Evolutionary conservation across 2,329 filamentous ascomycete genomes (phyloP), one percentile per base, ranked within the genome.

Genomic region (Pseudogymnoascus sp.): DNA sequence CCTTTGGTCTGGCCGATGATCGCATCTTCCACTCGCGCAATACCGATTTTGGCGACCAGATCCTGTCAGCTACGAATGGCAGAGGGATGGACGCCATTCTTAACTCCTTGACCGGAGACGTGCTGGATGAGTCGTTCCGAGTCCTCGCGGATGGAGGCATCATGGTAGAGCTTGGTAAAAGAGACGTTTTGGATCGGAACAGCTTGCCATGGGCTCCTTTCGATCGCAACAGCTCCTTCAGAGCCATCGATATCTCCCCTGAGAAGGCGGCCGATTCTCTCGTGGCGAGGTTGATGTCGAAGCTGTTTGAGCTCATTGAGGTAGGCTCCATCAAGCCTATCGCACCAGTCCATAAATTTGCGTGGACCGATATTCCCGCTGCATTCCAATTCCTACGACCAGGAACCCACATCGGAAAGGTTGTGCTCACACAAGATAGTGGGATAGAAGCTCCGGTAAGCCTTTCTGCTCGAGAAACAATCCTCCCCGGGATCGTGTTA

Each of bases 1-100:
- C 61, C 1, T 70, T 67, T 22, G 43, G 43, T 28, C 19, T 53
- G 22, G 43, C 43, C 22, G 43, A 53, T 14, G 43, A 53, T 28
- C 43, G 26, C 43, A 28, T 53, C 19, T 53, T 53, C 43, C 19
- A 28, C 43, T 72, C 74, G 26, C 70, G 72, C 6, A 73, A 75
- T 26, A 69, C 66, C n/a, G 75, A 78, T 16, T 72, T 75, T 11
- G 66, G 69, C 0, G 61, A 67, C 3, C 65, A 81, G 0, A 65
- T 76, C 7, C 67, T 65, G 61, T n/a, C 62, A 7, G 66, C 64
- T 1, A 75, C 73, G 6, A 66, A 69, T 12, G 68, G 70, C 7
- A 28, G 66, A 16, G 74, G 74, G 16, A 72, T 75, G n/a, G 73
- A 76, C 62, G 66, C 74, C 2, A 68, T 75, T 3, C 63, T 76